phyloP scores from a whole-genome alignment of 2,329 filamentous ascomycete species.

The Aureobasidium leucospermi region DNA sequence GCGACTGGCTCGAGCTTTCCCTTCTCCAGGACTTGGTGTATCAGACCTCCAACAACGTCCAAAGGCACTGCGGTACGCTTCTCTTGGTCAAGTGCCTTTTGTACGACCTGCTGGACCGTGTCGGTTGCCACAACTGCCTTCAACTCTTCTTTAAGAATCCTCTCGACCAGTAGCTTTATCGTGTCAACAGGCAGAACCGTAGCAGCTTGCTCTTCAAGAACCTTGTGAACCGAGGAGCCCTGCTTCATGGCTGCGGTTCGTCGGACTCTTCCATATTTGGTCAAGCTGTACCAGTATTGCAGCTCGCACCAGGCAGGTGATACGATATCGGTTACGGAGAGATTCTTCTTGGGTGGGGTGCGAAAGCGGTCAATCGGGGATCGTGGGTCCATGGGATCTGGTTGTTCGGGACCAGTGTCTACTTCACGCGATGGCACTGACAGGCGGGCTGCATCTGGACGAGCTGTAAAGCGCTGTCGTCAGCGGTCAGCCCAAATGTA shows the following conservation, averaged over 20 bases:
- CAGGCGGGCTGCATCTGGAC: slow-evolving; percentile 20
- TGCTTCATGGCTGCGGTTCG: slow-evolving; percentile 76
- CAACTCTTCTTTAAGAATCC: slow-evolving; percentile 5
- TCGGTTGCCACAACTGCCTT: not conserved
- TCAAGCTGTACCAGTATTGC: slow-evolving; percentile 84
- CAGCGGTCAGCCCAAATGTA: slow-evolving; percentile 30
- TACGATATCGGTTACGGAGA: slow-evolving; percentile 82
- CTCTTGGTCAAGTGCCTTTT: slow-evolving; percentile 9
- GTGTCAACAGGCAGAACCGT: slow-evolving; percentile 66
- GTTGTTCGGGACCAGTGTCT: slow-evolving; percentile 16
- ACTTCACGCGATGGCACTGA: slow-evolving; percentile 18
- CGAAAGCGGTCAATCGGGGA: slow-evolving; percentile 73
- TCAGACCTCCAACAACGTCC: slow-evolving; percentile 1
- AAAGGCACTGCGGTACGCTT: slow-evolving; percentile 10
- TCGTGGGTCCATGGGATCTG: slow-evolving; percentile 35
- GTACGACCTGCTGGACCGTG: not conserved
- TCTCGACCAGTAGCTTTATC: slow-evolving; percentile 21
- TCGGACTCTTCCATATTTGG: slow-evolving; percentile 66
- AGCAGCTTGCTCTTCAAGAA: slow-evolving; percentile 79
- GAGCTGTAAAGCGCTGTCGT: slow-evolving; percentile 30
- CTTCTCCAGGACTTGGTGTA: slow-evolving; percentile 13
- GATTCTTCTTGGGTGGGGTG: slow-evolving; percentile 64
- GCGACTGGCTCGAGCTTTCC: slow-evolving; percentile 6
- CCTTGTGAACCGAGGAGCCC: slow-evolving; percentile 72
- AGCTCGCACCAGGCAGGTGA: slow-evolving; percentile 93